Evolutionary conservation across 2,329 filamentous ascomycete species (phyloP), one percentile per base, ranked within the genome.

Genomic region (Pseudogymnoascus sp.): DNA sequence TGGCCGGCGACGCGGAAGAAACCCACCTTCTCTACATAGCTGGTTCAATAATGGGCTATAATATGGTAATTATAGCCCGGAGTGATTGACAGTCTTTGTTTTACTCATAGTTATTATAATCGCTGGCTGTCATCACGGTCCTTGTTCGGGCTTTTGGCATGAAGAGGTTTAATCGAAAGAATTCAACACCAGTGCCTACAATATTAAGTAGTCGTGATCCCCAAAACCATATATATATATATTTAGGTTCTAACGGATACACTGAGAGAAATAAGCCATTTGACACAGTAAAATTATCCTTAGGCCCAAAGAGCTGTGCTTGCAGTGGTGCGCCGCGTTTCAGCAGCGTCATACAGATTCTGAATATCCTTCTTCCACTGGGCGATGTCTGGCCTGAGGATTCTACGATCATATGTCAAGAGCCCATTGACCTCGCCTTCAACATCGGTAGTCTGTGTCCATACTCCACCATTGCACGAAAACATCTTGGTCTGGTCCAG

Each of bases 341-440:
- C 67, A 0, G 83, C 83, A 5, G 86, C 82, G 45, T 82, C 77
- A 68, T 87, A 88, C 14, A 89, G 69, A 2, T 77, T 79, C 66
- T 80, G 72, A 49, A 88, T 87, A 69, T 88, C 85, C 0, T 69
- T 70, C 67, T 77, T 79, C 86, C 86, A 89, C 73, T 84, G 81
- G 6, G 74, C 72, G 39, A 76, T 73, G 63, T 89, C 75, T 4
- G 82, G 80, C 0, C 87, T 76, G 35, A 86, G 70, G 0, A 87
- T 63, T 0, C 86, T 77, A 1, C 87, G 81, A 71, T 90, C 87
- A 67, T 89, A 89, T 0, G 86, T 89, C 67, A 89, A 72, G 62
- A 91, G 75, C 0, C 88, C 88, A 67, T 90, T 91, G 7, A 90
- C 84, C 71, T 90, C 88, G 4, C 87, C 87, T 70, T 90, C 87